Base-by-base conservation (phyloP, 1,284 basidiomycete species). In the Cryptococcus sp. region DNA sequence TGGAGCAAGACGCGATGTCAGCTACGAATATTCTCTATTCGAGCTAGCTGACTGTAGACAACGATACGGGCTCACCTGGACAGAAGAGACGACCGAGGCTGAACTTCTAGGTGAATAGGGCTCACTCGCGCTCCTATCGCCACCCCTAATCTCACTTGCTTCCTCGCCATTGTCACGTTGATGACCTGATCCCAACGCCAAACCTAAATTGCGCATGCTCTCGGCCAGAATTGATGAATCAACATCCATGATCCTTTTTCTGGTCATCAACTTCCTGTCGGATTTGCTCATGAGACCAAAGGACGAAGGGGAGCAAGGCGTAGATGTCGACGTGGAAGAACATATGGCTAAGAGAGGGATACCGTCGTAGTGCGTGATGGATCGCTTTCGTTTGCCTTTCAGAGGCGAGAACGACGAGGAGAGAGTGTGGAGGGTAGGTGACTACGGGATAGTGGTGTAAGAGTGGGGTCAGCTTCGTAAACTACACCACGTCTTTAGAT, bases 301-400 rank as follows among this genome's bases (percentile, higher is more conserved):
- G 13, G 30, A 35, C 10, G 27, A 42, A 27, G 48, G 48, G 30
- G 56, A 51, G 15, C 54, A 46, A 41, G 52, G 45, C 46, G 41
- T 38, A 3, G 40, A 19, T 22, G n/a, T 22, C 20, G 55, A 46
- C 43, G 50, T 23, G 17, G 56, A 54, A 47, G 55, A 22, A 15
- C 42, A 54, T 16, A 56, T 47, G 48, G 56, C 46, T 25, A 55
- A 39, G 38, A 58, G 39, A 2, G 55, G 61, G 38, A 58, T 54
- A 10, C 55, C 56, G 10, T 54, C 55, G 23, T 40, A 50, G 40
- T 55, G 55, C 11, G 61, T 62, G 25, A 58, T 51, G 27, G 61
- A 54, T 22, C 61, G 52, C 41, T 62, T 62, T 10, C 61, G 61
- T 39, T 62, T 62, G n/a, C 46, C 46, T 4, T 11, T 42, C 4